Base-by-base conservation (phyloP, 345 rosid genomes). In the Arabidopsis suecica region DNA sequence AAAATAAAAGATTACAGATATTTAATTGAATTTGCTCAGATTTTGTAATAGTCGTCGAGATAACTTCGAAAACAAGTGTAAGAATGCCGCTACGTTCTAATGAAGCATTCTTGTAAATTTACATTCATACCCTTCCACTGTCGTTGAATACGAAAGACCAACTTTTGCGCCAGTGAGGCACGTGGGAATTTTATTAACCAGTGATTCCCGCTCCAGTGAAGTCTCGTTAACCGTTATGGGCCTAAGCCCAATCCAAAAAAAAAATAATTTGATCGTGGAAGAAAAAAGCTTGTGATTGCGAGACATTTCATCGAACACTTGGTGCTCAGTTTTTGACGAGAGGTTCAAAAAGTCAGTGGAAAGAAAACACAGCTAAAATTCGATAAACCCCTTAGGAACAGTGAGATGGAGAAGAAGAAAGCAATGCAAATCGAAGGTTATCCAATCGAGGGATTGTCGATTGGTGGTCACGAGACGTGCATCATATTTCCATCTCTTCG, bases 401-500 rank as follows among this genome's bases (percentile, higher is more conserved):
- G 40, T 57, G 47, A 65, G 59, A 71, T 60, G 68, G 71, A 73
- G 25, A 80, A 67, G 56, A 67, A 79, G 74, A 78, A 68, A 42
- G 83, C 62, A 28, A 49, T 88, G 81, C 56, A 59, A 68, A 85
- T 95, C 10, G 85, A 88, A 77, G 92, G 92, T 6, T 87, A 88
- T 79, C 86, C 84, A 42, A 80, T 95, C 1, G 97, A 92, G 54
- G 99, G 99, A 36, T 67, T 92, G 64, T 95, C 99, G 4, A 92
- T 95, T 28, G 99, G 88, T 61, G 98, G 99, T 30, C 98, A 90
- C 37, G 96, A 95, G 74, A 90, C 99, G 20, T 95, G 99, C 85
- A 78, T 95, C 59, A 90, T 95, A 44, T 88, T 95, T 71, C 90
- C 97, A 8, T 77, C 91, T 75, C 91, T 90, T 65, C 79, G 86